A percentile compares a stretch with the other conserved stretches of the same genome.
phyloP scores from a whole-genome alignment of 2,329 filamentous ascomycete genomes.

The Trichophyton verrucosum region DNA sequence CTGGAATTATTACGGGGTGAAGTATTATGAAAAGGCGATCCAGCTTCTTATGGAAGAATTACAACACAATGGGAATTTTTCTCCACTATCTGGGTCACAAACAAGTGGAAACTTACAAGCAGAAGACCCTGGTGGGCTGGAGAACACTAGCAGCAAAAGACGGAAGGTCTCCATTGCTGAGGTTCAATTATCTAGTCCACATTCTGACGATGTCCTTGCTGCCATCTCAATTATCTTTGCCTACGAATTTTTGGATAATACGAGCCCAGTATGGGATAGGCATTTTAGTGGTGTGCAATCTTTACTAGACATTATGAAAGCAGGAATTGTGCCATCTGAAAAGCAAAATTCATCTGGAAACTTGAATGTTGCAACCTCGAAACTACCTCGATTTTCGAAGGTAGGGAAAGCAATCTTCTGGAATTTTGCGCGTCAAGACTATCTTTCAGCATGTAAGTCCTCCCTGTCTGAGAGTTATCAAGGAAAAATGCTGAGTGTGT shows the following conservation, averaged over 20 bases:
- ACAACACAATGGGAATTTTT: slow-evolving; percentile 26
- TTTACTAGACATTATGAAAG: slow-evolving; percentile 40
- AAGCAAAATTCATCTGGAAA: not conserved
- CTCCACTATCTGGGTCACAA: slow-evolving; percentile 24
- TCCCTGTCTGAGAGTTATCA: not conserved
- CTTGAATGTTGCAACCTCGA: slow-evolving; percentile 18
- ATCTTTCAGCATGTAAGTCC: slow-evolving; percentile 47
- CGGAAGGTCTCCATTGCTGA: slow-evolving; percentile 33
- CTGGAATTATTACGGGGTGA: slow-evolving; percentile 49
- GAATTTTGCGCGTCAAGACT: slow-evolving; percentile 56
- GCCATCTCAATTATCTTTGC: slow-evolving; percentile 55
- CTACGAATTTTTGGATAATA: slow-evolving; percentile 56
- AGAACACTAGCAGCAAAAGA: slow-evolving; percentile 35
- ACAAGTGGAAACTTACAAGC: slow-evolving; percentile 28
- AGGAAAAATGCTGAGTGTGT: not conserved
- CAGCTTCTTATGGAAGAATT: slow-evolving; percentile 41
- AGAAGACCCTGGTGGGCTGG: slow-evolving; percentile 23
- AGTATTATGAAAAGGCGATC: slow-evolving; percentile 52
- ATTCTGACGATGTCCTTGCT: slow-evolving; percentile 48
- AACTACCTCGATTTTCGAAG: slow-evolving; percentile 37
- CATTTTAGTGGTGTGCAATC: slow-evolving; percentile 56
- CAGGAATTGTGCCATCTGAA: not conserved
- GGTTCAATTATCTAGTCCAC: slow-evolving; percentile 24
- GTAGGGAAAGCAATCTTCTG: slow-evolving; percentile 51
- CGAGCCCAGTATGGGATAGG: slow-evolving; percentile 49